Conservation (phyloP, 2,329 filamentous ascomycete genomes). For the Chrysoporthe deuterocubensis region DNA sequence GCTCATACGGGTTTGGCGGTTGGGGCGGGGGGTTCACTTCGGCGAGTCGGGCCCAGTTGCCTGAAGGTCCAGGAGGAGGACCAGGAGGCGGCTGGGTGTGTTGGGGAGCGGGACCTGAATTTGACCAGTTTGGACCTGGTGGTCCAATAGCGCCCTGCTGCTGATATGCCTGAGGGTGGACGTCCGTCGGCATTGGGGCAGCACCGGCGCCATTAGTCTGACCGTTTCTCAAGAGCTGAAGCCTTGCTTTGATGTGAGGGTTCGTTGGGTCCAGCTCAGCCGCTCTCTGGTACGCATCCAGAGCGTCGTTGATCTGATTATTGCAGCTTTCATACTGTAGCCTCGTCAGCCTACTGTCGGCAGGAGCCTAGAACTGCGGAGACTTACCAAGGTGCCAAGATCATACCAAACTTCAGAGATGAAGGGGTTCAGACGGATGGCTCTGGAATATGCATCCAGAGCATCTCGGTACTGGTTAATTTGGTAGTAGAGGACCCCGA, state of each 20-base stretch:
- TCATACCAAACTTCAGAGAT: constrained; percentile 99
- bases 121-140: constrained; percentile 87
- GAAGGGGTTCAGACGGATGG: constrained; percentile 94
- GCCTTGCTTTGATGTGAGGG: constrained; percentile 92
- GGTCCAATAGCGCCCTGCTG: constrained; percentile 79
- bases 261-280: constrained; percentile 93
- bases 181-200: constrained; percentile 92
- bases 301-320: constrained; percentile 94
- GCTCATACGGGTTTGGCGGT: constrained; percentile 81
- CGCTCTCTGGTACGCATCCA: constrained; percentile 93
- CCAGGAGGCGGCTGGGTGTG: constrained; percentile 43
- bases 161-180: constrained; percentile 94
- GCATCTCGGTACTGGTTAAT: constrained; percentile 99
- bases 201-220: constrained; percentile 73
- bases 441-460: constrained; percentile 94
- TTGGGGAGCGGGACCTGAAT: constrained; percentile 69
- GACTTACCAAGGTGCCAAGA: constrained; percentile 84
- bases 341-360: constrained; percentile 29
- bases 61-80: constrained; percentile 59
- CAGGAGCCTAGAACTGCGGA: constrained; percentile 30
- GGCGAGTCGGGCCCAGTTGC: constrained; percentile 69
- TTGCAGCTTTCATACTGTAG: constrained; percentile 94
- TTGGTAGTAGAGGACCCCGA: constrained; percentile 98
- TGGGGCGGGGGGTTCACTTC: constrained; percentile 79
- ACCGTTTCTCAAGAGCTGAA: constrained; percentile 85